Base-by-base conservation (phyloP, 2,329 filamentous ascomycete genomes). In the Fusarium domesticum region DNA sequence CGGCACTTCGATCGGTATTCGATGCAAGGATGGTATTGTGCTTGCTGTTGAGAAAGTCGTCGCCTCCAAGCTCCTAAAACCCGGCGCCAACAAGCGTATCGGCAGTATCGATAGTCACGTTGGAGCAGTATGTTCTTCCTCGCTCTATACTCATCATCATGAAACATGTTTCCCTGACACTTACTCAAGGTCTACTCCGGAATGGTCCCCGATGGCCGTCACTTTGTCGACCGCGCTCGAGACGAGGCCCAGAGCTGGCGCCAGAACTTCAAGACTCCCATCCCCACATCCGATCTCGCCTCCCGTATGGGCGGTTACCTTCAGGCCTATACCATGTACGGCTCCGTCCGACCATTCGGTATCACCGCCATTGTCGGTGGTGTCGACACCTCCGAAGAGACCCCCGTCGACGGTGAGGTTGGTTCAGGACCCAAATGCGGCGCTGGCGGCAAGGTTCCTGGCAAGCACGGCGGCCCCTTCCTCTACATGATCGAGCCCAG, bases 401-500 rank as follows among this genome's bases (percentile, higher is more conserved):
- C 85, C 35, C 84, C 84, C 38, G 90, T 97, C 35, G 92, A 96
- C 66, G 92, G 89, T 53, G 85, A 95, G 70, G 92, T 96, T 28
- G 92, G 92, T 53, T 77, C 71, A 31, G 92, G 92, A 17, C 92
- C 92, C 37, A 74, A 74, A 34, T 78, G 80, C 45, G 92, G 92
- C 46, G 83, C 89, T 18, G 92, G 92, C 53, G 92, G 92, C 63
- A 95, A 93, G 73, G 78, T 84, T 34, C 71, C 67, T 19, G 81
- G 82, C 62, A 84, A 83, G 62, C 83, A 90, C 66, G 93, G 93
- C 58, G 93, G 92, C 1, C 93, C 93, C 17, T 91, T 84, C 52
- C 81, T 98, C 50, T 98, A 96, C 79, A 98, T 98, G 93, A 92
- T 98, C 59, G 93, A 98, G 76, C 93, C 93, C 33, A 96, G 90